A percentile compares a stretch with the other conserved stretches of the same genome.
phyloP scores from a whole-genome alignment of 1,139 yeast species.

The Eremothecium coryli region DNA sequence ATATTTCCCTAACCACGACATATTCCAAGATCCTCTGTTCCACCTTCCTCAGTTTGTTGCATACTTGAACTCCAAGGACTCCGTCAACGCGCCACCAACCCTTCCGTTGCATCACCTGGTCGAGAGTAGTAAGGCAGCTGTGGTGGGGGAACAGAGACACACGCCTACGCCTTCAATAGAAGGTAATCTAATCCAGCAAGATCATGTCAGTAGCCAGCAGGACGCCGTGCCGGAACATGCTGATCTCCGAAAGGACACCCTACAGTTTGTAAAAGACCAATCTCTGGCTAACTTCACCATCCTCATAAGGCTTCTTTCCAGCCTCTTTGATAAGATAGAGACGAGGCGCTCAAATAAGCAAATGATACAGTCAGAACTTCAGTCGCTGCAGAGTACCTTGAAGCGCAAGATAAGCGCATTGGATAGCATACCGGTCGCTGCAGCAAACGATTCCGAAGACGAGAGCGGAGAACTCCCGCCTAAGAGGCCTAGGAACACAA shows the following conservation, averaged over 20 bases:
- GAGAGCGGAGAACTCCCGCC: background rate
- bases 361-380: slow-evolving; percentile 3
- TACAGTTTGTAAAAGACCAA: slow-evolving; percentile 24
- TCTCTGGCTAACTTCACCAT: slow-evolving; percentile 22
- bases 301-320: slow-evolving; percentile 16
- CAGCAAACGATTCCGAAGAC: background rate
- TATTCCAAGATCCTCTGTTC: slow-evolving; percentile 22
- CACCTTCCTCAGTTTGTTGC: slow-evolving; percentile 18
- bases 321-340: slow-evolving; percentile 22
- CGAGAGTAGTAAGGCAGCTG: background rate
- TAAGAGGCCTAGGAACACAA: background rate
- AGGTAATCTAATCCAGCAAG: background rate
- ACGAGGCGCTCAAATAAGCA: slow-evolving; percentile 17
- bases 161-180: slow-evolving; percentile 10
- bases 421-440: background rate
- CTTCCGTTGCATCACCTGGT: slow-evolving; percentile 7
- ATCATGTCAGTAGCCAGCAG: background rate
- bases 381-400: slow-evolving; percentile 1
- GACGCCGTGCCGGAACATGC: background rate
- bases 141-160: background rate
- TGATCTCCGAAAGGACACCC: slow-evolving; percentile 18
- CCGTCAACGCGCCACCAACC: slow-evolving; percentile 12
- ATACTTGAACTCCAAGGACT: slow-evolving; percentile 6
- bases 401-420: slow-evolving; percentile 2
- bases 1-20: slow-evolving; percentile 26